Evolutionary conservation across 1,284 basidiomycete genomes (phyloP).

Genomic region (Pseudozyma thailandica): DNA sequence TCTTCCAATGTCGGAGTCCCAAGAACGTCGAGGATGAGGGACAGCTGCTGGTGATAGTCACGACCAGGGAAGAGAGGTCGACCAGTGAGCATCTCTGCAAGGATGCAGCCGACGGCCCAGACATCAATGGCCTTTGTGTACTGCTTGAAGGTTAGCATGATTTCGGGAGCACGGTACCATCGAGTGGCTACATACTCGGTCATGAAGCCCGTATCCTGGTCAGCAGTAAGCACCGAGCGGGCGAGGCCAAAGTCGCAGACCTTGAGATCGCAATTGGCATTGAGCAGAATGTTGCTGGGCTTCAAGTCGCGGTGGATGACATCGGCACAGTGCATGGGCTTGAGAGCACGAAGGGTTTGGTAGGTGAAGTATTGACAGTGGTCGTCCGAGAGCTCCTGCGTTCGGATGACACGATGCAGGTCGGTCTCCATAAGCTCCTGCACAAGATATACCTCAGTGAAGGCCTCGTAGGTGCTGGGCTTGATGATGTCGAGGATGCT

Average conservation of each 20-base stretch:
- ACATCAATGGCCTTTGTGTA: conserved; percentile 70
- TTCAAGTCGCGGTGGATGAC: conserved; percentile 67
- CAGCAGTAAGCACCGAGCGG: conserved; percentile 63
- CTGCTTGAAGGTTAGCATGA: conserved; percentile 68
- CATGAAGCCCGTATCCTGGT: conserved; percentile 66
- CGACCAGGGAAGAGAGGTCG: conserved; percentile 87
- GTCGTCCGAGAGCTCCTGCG: conserved; percentile 73
- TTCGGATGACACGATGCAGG: conserved; percentile 67
- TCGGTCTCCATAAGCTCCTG: conserved; percentile 68
- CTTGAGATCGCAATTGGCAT: conserved; percentile 67
- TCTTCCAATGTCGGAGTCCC: conserved; percentile 75
- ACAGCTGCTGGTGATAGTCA: conserved; percentile 71
- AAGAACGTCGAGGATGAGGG: conserved; percentile 74
- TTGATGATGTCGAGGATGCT: conserved; percentile 60
- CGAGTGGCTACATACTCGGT: conserved; percentile 68
- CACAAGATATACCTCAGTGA: conserved; percentile 92
- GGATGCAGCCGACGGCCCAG: conserved; percentile 91
- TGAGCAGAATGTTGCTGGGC: conserved; percentile 64
- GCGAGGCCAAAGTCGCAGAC: conserved; percentile 68
- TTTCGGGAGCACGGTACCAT: conserved; percentile 68
- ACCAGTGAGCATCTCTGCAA: conserved; percentile 91
- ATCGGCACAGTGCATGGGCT: conserved; percentile 66
- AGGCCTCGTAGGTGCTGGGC: conserved; percentile 77
- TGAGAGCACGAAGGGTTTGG: conserved; percentile 71
- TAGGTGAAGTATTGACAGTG: conserved; percentile 96